Conservation (phyloP, 176 grass and related monocot species). For the Panicum miliaceum region DNA sequence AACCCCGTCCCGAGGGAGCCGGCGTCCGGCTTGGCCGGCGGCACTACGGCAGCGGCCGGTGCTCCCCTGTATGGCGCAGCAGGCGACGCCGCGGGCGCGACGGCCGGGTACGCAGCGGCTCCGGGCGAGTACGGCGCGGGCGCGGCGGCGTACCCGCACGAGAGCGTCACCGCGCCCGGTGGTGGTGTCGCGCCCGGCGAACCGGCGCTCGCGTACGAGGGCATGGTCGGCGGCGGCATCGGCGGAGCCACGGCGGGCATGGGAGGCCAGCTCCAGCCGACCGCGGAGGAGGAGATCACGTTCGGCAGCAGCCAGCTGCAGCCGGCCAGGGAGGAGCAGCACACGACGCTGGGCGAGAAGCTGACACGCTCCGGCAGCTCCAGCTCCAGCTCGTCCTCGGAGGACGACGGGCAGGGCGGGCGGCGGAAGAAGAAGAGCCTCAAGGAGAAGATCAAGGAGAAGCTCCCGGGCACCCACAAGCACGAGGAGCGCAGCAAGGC, state of each 20-base stretch:
- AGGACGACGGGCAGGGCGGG: conserved; percentile 71
- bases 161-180: not conserved
- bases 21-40: not conserved
- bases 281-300: not conserved
- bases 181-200: not conserved
- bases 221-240: conserved; percentile 6
- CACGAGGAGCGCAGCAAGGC: conserved; percentile 37
- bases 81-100: not conserved
- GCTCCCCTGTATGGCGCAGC: not conserved
- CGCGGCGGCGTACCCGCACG: not conserved
- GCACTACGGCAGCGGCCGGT: too few relatives aligned
- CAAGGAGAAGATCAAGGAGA: conserved; percentile 88
- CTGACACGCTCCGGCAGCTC: conserved; percentile 56
- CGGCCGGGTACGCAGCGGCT: not conserved
- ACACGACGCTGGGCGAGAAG: conserved; percentile 47
- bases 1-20: conserved; percentile 52
- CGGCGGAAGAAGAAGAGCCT: conserved; percentile 82
- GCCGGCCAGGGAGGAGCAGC: conserved; percentile 34
- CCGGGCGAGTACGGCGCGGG: not conserved
- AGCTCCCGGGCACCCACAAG: conserved; percentile 66
- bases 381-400: conserved; percentile 73
- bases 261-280: conserved; percentile 22
- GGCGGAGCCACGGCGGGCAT: not conserved
- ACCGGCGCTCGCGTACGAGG: conserved; percentile 7
- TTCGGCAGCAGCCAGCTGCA: conserved; percentile 26